Percentiles rank a stretch among this genome's conserved stretches.
phyloP scores from a whole-genome alignment of 441 rosid genomes.

The California macrophylla region DNA sequence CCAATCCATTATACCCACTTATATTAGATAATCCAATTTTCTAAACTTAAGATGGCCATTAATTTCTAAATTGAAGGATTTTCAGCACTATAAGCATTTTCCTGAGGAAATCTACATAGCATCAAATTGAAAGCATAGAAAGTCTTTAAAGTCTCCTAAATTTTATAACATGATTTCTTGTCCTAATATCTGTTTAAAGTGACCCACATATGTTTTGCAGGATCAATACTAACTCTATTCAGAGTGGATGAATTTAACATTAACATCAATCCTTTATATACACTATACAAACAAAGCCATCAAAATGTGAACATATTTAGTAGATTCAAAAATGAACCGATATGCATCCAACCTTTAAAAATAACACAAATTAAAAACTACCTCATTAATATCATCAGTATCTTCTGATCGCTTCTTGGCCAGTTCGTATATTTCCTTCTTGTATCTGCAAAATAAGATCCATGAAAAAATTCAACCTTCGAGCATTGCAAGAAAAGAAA shows the following conservation, averaged over 20 bases:
- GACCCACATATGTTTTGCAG: not conserved
- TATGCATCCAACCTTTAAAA: not conserved
- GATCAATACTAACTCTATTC: not conserved
- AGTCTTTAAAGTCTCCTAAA: not conserved
- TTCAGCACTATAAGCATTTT: not conserved
- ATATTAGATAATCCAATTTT: not conserved
- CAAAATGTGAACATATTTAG: not conserved
- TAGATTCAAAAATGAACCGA: not conserved
- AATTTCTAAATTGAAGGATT: not conserved
- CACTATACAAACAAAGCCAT: not conserved
- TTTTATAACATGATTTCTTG: not conserved
- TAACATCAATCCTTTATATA: not conserved
- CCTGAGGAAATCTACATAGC: not conserved
- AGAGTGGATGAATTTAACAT: not conserved
- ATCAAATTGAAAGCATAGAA: not conserved
- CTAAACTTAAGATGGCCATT: not conserved
- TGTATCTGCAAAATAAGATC: conserved; percentile 44
- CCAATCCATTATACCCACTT: not conserved
- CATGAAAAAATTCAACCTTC: conserved; percentile 8
- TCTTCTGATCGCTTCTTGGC: conserved; percentile 69
- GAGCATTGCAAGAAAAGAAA: not conserved
- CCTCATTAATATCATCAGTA: conserved; percentile 62
- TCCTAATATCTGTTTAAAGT: no score
- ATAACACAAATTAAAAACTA: conserved; percentile 15
- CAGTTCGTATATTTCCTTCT: conserved; percentile 71